phyloP scores from a whole-genome alignment of 345 rosid genomes.

The Lepidium aucheri region DNA sequence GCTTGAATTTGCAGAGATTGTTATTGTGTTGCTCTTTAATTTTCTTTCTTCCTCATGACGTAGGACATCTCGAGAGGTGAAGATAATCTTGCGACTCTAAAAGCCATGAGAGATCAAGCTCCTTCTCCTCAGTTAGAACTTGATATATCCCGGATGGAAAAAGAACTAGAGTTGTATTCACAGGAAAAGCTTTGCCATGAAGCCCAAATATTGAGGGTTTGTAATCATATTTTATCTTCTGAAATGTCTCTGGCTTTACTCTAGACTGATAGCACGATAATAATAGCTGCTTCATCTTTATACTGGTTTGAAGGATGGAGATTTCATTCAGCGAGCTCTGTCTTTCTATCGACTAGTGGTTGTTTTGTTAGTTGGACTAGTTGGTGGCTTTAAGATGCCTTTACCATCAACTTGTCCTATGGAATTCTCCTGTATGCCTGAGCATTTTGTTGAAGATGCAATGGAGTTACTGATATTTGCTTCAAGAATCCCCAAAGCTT shows the following conservation, averaged over 20 bases:
- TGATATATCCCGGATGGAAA: slow-evolving; percentile 73
- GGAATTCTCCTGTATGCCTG: slow-evolving; percentile 96
- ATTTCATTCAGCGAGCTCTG: slow-evolving; percentile 70
- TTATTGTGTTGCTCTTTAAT: background rate
- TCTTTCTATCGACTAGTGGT: slow-evolving; percentile 84
- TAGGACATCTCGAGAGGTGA: slow-evolving; percentile 88
- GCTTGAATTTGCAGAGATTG: background rate
- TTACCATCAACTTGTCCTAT: slow-evolving; percentile 70
- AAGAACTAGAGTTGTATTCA: slow-evolving; percentile 61
- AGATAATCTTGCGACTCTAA: slow-evolving; percentile 58
- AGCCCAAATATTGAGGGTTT: slow-evolving; percentile 92
- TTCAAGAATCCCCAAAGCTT: slow-evolving; percentile 80
- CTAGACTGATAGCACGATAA: background rate
- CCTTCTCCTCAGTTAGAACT: slow-evolving; percentile 55
- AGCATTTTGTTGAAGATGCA: slow-evolving; percentile 98
- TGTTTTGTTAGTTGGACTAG: slow-evolving; percentile 81
- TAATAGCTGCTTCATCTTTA: slow-evolving; percentile 1
- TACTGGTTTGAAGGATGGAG: slow-evolving; percentile 49
- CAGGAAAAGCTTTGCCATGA: slow-evolving; percentile 95
- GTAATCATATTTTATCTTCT: slow-evolving; percentile 17
- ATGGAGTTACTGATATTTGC: slow-evolving; percentile 93
- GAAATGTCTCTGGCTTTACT: background rate
- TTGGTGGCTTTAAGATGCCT: slow-evolving; percentile 97
- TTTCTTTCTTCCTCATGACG: background rate
- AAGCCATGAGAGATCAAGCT: slow-evolving; percentile 63